These are phyloP conservation scores for Termitomyces sp. DNA, from an alignment of 768 basidiomycete genomes.

Conservation along the genomic window DNA sequence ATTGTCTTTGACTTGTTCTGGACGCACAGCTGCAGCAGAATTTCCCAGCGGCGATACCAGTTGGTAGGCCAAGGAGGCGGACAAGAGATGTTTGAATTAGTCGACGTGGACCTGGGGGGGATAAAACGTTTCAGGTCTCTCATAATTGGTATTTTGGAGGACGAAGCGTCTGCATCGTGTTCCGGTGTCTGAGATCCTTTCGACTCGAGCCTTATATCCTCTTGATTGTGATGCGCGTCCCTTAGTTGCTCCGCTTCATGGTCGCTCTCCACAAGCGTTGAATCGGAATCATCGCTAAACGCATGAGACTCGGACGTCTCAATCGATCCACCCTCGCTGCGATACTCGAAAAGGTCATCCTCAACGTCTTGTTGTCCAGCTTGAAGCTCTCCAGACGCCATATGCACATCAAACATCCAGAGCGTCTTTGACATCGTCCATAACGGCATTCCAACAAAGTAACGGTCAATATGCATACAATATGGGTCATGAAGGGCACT, in stretches of 20 bases:
- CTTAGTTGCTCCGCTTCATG: slow-evolving; percentile 10
- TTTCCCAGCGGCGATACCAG: slow-evolving; percentile 53
- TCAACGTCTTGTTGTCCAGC: slow-evolving; percentile 15
- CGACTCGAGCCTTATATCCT: background rate
- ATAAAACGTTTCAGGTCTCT: background rate
- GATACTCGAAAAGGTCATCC: slow-evolving; percentile 18
- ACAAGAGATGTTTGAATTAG: slow-evolving; percentile 6
- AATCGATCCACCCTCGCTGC: slow-evolving; percentile 27
- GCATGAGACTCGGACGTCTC: slow-evolving; percentile 28
- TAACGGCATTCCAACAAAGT: slow-evolving; percentile 48
- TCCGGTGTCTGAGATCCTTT: background rate
- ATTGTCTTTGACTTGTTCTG: slow-evolving; percentile 12
- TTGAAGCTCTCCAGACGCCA: slow-evolving; percentile 16
- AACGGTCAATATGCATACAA: slow-evolving; percentile 51
- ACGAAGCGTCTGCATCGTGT: background rate
- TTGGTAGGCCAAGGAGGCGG: slow-evolving; percentile 31
- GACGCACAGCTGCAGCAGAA: slow-evolving; percentile 39
- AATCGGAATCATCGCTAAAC: slow-evolving; percentile 48
- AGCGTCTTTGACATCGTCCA: slow-evolving; percentile 66
- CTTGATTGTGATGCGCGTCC: background rate
- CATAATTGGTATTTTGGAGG: background rate
- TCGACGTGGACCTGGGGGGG: slow-evolving; percentile 2
- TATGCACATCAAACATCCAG: slow-evolving; percentile 58
- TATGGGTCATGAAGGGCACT: slow-evolving; percentile 53
- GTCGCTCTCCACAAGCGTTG: slow-evolving; percentile 52